These are phyloP conservation scores for Epichloe scottii DNA, from an alignment of 2,329 filamentous ascomycete genomes.

Conservation along the genomic window DNA sequence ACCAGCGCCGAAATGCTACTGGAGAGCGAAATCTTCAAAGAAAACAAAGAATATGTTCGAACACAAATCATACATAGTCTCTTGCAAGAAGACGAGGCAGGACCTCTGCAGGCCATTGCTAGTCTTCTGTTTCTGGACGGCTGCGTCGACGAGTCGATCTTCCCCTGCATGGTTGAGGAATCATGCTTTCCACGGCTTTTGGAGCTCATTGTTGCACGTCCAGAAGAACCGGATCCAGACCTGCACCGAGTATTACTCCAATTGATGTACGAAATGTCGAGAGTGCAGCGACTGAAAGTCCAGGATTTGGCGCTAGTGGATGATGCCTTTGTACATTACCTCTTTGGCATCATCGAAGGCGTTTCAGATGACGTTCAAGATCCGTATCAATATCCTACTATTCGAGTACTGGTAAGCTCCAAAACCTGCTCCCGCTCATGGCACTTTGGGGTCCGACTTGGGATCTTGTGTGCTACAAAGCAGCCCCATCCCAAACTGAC, in stretches of 20 bases:
- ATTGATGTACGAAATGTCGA: conserved; percentile 90
- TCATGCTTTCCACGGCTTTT: conserved; percentile 73
- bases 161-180: conserved; percentile 78
- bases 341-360: conserved; percentile 80
- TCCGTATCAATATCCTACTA: conserved; percentile 91
- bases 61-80: conserved; percentile 87
- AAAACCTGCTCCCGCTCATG: background rate
- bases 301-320: conserved; percentile 66
- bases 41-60: conserved; percentile 75
- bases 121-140: conserved; percentile 84
- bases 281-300: conserved; percentile 68
- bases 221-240: conserved; percentile 51
- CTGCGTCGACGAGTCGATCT: conserved; percentile 60
- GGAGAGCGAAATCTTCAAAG: conserved; percentile 58
- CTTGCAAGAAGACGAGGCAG: conserved; percentile 68
- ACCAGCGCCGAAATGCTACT: conserved; percentile 71
- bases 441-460: background rate
- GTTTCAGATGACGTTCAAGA: conserved; percentile 78
- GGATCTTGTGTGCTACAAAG: background rate
- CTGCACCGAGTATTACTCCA: conserved; percentile 76
- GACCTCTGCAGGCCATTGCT: conserved; percentile 68
- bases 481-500: conserved; percentile 9
- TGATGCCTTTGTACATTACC: conserved; percentile 70
- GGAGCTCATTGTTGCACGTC: conserved; percentile 60
- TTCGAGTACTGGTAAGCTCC: conserved; percentile 70